Percentiles rank a stretch among this genome's conserved stretches.
Evolutionary conservation across 192 early-diverging fungal species (phyloP).

Genomic region (Coemansia sp.): DNA sequence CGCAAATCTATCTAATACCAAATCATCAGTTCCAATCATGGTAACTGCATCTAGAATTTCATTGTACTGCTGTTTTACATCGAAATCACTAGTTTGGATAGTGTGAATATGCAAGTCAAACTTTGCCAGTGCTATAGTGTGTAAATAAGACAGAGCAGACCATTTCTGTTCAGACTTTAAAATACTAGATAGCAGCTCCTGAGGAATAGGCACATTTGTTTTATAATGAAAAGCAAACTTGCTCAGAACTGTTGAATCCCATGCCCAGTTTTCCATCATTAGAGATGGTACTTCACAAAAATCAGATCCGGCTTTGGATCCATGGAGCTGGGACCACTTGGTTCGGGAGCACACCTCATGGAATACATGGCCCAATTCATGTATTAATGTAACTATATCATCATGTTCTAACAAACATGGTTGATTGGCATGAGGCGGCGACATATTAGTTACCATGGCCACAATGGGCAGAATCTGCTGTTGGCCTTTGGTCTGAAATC

Average conservation of each 20-base stretch:
- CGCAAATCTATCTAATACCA: constrained; percentile 29
- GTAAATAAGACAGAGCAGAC: constrained; percentile 58
- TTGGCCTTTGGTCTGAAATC: no score
- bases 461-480: no score
- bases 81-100: constrained; percentile 20
- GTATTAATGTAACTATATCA: constrained; percentile 71
- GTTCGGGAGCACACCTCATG: constrained; percentile 61
- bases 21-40: constrained; percentile 16
- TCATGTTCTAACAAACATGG: constrained; percentile 69
- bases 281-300: constrained; percentile 78
- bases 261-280: constrained; percentile 76
- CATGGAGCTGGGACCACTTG: constrained; percentile 62
- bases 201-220: constrained; percentile 60
- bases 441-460: constrained; percentile 58
- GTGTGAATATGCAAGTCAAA: constrained; percentile 67
- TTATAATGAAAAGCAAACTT: constrained; percentile 60
- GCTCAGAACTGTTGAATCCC: constrained; percentile 52
- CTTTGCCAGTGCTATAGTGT: constrained; percentile 63
- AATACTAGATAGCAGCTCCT: constrained; percentile 57
- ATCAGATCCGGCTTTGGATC: constrained; percentile 57
- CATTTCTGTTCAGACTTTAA: constrained; percentile 62
- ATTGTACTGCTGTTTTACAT: constrained; percentile 30
- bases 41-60: constrained; percentile 16
- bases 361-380: constrained; percentile 68
- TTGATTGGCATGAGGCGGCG: constrained; percentile 49